phyloP scores from a whole-genome alignment of 257 asterid genomes.

The Nicotiana tomentosiformis region DNA sequence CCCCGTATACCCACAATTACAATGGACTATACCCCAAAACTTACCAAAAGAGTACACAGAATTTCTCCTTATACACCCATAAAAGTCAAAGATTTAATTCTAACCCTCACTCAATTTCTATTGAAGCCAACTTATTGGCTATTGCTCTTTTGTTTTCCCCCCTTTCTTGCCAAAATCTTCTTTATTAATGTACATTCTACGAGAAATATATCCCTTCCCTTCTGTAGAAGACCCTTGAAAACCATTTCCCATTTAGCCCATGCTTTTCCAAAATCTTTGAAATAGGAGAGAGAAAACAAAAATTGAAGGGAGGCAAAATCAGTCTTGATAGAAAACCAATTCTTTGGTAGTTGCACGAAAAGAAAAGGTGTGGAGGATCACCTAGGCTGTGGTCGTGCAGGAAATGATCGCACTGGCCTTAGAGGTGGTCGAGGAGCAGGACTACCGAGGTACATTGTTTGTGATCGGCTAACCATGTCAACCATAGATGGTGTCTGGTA shows the following conservation, averaged over 20 bases:
- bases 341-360: neutral
- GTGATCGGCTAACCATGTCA: conserved; percentile 83
- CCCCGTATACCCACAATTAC: conserved; percentile 7
- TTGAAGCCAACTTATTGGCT: conserved; percentile 15
- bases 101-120: conserved; percentile 6
- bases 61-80: conserved; percentile 23
- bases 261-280: neutral
- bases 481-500: conserved; percentile 94
- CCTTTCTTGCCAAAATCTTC: conserved; percentile 4
- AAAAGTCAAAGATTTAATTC: neutral
- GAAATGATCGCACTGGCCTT: conserved; percentile 41
- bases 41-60: conserved; percentile 10
- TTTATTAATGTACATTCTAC: conserved; percentile 44
- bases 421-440: conserved; percentile 35
- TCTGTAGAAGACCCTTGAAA: neutral
- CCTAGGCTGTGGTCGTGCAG: conserved; percentile 40
- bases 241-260: neutral
- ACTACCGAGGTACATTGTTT: conserved; percentile 47
- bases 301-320: neutral
- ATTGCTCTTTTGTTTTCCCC: neutral
- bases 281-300: neutral
- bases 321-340: conserved; percentile 3
- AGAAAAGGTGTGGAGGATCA: conserved; percentile 21
- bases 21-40: conserved; percentile 16
- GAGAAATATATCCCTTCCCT: conserved; percentile 29